Evolutionary conservation across 495 filamentous ascomycete species (phyloP), one percentile per base, ranked within the genome.

Genomic region (Hypoxylon trugodes): DNA sequence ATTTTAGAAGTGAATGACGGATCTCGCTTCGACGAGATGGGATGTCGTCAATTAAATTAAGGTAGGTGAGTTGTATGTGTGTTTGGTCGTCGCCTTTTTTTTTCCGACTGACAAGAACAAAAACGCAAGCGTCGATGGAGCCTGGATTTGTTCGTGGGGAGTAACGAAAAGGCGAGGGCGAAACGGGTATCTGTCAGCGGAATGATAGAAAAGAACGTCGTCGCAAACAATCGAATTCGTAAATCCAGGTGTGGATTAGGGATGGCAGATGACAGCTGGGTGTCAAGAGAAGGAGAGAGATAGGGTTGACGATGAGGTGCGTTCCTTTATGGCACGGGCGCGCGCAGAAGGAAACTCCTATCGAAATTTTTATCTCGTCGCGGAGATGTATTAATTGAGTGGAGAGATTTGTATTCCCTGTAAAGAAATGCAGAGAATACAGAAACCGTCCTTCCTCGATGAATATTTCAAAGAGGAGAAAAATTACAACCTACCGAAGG

Each of bases 371-470:
- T 30, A 52, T 50, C 36, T 51, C 26, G 63, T 52, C 51, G 56
- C 56, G 30, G 49, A 59, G 52, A 58, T 59, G 42, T 36, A 68
- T 68, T 63, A 64, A 68, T 59, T 71, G 77, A 78, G 76, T 70
- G 71, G 73, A 73, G 72, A 74, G 68, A 45, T 45, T n/a, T n/a
- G 56, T 57, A 66, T 70, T 76, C 73, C 71, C 70, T 70, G 71
- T 71, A 71, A 59, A 48, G 19, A 65, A 67, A 68, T 69, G 68
- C 73, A 70, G 63, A 68, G 66, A 70, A 69, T 59, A 66, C 65
- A 69, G 59, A 25, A 59, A 54, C 59, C 61, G 30, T 65, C 66
- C 57, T 60, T 66, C 69, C 60, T 70, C 54, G 60, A 67, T 65
- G 47, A 33, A 60, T 12, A 57, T 37, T 22, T 55, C 67, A 71